Evolutionary conservation across 176 grass and related monocot genomes (phyloP).

Genomic region (Calamus simplicifolius): DNA sequence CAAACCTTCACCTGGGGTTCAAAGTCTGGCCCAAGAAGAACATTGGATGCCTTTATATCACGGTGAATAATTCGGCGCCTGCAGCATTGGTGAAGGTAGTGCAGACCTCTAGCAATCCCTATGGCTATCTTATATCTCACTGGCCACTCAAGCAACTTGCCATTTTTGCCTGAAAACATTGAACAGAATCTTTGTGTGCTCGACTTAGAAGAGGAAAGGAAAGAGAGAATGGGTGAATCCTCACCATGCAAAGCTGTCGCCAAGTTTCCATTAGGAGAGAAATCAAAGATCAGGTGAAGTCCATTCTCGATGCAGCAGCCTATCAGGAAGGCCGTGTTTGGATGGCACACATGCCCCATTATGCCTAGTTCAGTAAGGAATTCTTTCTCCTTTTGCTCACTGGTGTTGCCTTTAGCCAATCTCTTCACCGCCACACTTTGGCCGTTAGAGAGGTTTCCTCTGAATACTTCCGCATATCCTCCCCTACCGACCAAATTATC

Average conservation of each 20-base stretch:
- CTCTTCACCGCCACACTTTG: constrained; percentile 77
- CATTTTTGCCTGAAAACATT: constrained; percentile 46
- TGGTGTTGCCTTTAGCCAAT: constrained; percentile 52
- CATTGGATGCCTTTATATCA: constrained; percentile 82
- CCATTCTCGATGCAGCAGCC: constrained; percentile 95
- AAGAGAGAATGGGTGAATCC: constrained; percentile 6
- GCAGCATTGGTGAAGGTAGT: constrained; percentile 89
- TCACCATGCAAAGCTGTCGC: constrained; percentile 74
- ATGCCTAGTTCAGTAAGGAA: constrained; percentile 82
- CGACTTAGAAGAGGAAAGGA: no score
- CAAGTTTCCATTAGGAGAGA: constrained; percentile 56
- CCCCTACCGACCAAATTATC: constrained; percentile 84
- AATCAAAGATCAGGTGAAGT: constrained; percentile 64
- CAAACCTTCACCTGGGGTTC: constrained; percentile 60
- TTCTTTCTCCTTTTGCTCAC: constrained; percentile 77
- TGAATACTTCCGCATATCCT: constrained; percentile 90
- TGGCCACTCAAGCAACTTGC: constrained; percentile 54
- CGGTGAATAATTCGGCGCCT: constrained; percentile 84
- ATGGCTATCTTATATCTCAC: constrained; percentile 74
- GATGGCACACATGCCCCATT: constrained; percentile 81
- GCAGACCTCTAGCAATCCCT: constrained; percentile 69
- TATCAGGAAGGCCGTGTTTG: constrained; percentile 72
- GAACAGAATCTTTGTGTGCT: neutral
- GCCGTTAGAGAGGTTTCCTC: constrained; percentile 49
- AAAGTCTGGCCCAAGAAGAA: constrained; percentile 69